A percentile compares a stretch with the other conserved stretches of the same genome.
These are phyloP conservation scores for Wickerhamiella sergipiensis DNA, from an alignment of 805 yeast genomes.

Conservation along the genomic window DNA sequence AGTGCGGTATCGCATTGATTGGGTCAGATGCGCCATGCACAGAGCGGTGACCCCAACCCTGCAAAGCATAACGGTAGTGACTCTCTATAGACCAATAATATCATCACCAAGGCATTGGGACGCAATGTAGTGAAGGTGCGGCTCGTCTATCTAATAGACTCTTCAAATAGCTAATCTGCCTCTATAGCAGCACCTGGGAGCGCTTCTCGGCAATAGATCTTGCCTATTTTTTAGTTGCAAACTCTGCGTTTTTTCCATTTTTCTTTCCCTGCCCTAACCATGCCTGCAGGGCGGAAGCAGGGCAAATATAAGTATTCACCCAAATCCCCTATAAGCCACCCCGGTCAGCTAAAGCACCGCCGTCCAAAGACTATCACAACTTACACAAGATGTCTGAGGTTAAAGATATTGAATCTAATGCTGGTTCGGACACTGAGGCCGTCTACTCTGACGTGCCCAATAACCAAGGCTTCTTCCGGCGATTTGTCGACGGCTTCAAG, in stretches of 20 bases:
- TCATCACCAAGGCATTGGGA: too few species aligned
- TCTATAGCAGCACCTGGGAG: too few species aligned
- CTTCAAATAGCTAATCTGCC: too few species aligned
- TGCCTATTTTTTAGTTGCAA: neutral
- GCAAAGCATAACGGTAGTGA: neutral
- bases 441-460: neutral
- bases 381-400: neutral
- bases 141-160: too few species aligned
- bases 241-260: neutral
- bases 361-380: neutral
- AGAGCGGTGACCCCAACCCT: neutral
- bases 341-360: neutral
- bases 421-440: neutral
- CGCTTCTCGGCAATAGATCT: too few species aligned
- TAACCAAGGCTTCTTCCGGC: neutral
- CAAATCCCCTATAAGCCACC: neutral
- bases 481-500: slow-evolving; percentile 13
- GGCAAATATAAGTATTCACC: neutral
- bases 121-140: too few species aligned
- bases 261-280: neutral
- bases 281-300: neutral
- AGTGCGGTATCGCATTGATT: neutral
- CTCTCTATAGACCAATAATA: neutral
- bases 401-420: neutral
- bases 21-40: neutral